phyloP scores from a whole-genome alignment of 371 early-diverging fungal genomes.

The Massospora cicadina region DNA sequence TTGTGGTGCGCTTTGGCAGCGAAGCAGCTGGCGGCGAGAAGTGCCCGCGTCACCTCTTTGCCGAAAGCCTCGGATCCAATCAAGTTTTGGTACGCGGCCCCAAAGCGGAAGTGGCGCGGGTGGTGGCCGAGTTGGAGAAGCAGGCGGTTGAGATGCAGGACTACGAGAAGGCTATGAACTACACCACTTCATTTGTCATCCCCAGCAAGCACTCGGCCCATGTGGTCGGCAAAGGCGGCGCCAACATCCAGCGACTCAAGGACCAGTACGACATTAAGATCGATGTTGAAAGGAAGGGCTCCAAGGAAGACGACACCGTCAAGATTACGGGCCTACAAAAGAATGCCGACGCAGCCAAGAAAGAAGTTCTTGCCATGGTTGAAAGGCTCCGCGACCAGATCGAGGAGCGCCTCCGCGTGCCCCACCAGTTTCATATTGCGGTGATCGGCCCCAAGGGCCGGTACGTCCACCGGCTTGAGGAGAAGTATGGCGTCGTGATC shows the following conservation, averaged over 20 bases:
- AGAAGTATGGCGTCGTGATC: constrained; percentile 58
- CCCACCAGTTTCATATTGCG: constrained; percentile 42
- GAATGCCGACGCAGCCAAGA: constrained; percentile 56
- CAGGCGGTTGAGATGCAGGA: constrained; percentile 45
- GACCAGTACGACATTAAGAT: constrained; percentile 60
- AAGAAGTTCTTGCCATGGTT: constrained; percentile 41
- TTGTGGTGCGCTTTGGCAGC: constrained; percentile 47
- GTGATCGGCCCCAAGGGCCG: constrained; percentile 60
- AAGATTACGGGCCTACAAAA: constrained; percentile 60
- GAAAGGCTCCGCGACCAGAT: constrained; percentile 59
- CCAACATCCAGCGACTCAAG: constrained; percentile 56
- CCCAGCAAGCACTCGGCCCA: constrained; percentile 52
- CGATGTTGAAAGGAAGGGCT: constrained; percentile 40
- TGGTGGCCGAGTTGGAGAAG: constrained; percentile 37
- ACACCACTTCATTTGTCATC: constrained; percentile 42
- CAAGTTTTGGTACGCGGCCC: constrained; percentile 66
- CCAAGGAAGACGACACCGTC: constrained; percentile 35
- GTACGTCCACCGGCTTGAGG: constrained; percentile 62
- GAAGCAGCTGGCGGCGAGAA: constrained; percentile 20
- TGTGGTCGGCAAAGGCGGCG: constrained; percentile 77
- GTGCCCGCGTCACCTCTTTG: not conserved
- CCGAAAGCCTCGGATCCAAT: constrained; percentile 11
- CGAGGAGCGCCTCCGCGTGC: constrained; percentile 34
- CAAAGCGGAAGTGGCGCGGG: constrained; percentile 48
- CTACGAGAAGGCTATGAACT: constrained; percentile 45